Percentiles rank a stretch among this genome's conserved stretches.
These are phyloP conservation scores for Cytospora paraplurivora DNA, from an alignment of 2,329 filamentous ascomycete species.

Conservation along the genomic window DNA sequence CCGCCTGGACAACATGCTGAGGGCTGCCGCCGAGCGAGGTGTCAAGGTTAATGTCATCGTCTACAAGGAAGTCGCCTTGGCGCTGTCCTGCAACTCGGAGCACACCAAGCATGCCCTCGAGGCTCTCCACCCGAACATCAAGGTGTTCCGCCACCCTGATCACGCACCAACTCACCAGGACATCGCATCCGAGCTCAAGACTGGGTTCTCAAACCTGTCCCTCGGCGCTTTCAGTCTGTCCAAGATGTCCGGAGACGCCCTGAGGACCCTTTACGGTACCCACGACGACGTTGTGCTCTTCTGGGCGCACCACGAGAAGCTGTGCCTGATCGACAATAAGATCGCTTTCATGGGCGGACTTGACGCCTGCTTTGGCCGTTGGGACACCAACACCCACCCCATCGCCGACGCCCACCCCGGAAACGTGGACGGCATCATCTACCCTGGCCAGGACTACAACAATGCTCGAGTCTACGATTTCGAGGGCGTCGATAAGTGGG, in stretches of 20 bases:
- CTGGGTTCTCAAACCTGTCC: conserved; percentile 36
- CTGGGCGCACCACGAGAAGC: conserved; percentile 94
- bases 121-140: conserved; percentile 77
- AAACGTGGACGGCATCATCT: conserved; percentile 74
- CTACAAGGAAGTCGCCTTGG: conserved; percentile 87
- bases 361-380: conserved; percentile 85
- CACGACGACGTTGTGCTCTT: conserved; percentile 80
- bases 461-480: conserved; percentile 86
- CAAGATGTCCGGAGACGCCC: conserved; percentile 69
- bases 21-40: conserved; percentile 79
- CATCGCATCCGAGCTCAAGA: conserved; percentile 29
- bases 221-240: conserved; percentile 57
- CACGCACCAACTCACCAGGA: conserved; percentile 70
- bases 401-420: conserved; percentile 83
- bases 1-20: conserved; percentile 79
- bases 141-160: conserved; percentile 88
- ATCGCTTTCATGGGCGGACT: conserved; percentile 89
- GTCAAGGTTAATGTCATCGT: conserved; percentile 85
- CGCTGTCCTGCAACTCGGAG: conserved; percentile 58
- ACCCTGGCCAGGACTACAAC: conserved; percentile 91
- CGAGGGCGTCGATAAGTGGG: conserved; percentile 73
- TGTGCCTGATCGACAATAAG: conserved; percentile 77
- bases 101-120: conserved; percentile 84
- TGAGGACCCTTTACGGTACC: conserved; percentile 81
- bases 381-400: conserved; percentile 83